Evolutionary conservation across 1,284 basidiomycete species (phyloP).

Genomic region (Fomitopsis pinicola): DNA sequence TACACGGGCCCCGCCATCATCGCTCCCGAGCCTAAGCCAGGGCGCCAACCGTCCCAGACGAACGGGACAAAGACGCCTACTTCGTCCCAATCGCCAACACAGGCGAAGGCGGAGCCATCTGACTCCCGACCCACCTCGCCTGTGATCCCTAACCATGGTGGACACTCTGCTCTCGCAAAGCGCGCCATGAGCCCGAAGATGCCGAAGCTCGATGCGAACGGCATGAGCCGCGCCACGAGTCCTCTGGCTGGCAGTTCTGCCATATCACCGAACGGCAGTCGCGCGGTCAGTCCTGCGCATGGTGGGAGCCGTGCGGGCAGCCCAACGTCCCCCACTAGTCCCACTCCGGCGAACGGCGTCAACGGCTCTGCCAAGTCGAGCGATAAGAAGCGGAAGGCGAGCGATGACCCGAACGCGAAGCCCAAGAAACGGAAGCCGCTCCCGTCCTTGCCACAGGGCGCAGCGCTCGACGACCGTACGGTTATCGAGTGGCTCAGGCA

Average conservation of each 20-base stretch:
- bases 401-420: conserved; percentile 46
- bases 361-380: conserved; percentile 18
- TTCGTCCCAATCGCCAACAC: conserved; percentile 32
- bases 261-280: conserved; percentile 27
- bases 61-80: conserved; percentile 22
- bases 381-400: conserved; percentile 64
- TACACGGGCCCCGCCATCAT: conserved; percentile 58
- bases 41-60: conserved; percentile 28
- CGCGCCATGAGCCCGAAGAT: conserved; percentile 76
- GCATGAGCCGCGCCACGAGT: conserved; percentile 49
- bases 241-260: conserved; percentile 38
- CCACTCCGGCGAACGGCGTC: not conserved
- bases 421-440: conserved; percentile 63
- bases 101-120: conserved; percentile 19
- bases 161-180: conserved; percentile 76
- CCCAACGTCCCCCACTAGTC: conserved; percentile 13
- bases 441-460: conserved; percentile 28
- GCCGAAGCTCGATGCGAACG: conserved; percentile 48
- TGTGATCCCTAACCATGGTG: conserved; percentile 47
- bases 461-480: conserved; percentile 58
- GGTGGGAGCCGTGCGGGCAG: conserved; percentile 18
- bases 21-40: conserved; percentile 36
- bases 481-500: conserved; percentile 70
- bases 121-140: conserved; percentile 57
- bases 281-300: conserved; percentile 39